Evolutionary conservation across 108 stramenopile species (phyloP).

Genomic region (Pseudonitzschia multiseries): DNA sequence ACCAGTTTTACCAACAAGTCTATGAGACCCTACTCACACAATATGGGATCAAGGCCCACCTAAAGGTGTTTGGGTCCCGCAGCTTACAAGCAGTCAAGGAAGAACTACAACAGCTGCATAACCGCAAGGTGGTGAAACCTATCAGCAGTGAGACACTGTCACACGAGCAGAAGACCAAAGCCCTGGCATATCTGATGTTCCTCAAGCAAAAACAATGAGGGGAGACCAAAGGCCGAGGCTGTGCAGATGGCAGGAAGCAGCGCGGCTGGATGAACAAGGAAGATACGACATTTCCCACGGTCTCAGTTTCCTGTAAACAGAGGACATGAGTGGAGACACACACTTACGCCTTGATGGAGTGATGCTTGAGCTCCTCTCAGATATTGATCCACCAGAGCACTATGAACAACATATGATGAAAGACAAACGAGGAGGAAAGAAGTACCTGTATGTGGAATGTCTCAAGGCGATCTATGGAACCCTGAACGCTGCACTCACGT

Average conservation of each 20-base stretch:
- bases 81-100: conserved; percentile 32
- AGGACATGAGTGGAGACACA: conserved; percentile 9
- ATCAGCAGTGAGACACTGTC: conserved; percentile 21
- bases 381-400: conserved; percentile 28
- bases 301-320: conserved; percentile 26
- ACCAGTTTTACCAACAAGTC: too few species aligned
- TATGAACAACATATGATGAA: conserved; percentile 1
- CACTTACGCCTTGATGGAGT: conserved; percentile 22
- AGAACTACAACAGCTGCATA: conserved; percentile 46
- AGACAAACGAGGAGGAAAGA: conserved; percentile 36
- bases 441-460: too few species aligned
- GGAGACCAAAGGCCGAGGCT: conserved; percentile 43
- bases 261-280: conserved; percentile 20
- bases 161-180: conserved; percentile 24
- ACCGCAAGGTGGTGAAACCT: conserved; percentile 33
- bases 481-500: conserved; percentile 30
- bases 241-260: conserved; percentile 39
- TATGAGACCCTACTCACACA: background rate
- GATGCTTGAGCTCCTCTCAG: conserved; percentile 25
- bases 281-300: conserved; percentile 34
- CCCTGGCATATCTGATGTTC: conserved; percentile 47
- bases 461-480: conserved; percentile 49
- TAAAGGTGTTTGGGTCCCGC: conserved; percentile 38
- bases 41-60: conserved; percentile 13
- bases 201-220: conserved; percentile 45